These are phyloP conservation scores for Halophytophthora polymorphica DNA, from an alignment of 352 stramenopile genomes.

Conservation along the genomic window DNA sequence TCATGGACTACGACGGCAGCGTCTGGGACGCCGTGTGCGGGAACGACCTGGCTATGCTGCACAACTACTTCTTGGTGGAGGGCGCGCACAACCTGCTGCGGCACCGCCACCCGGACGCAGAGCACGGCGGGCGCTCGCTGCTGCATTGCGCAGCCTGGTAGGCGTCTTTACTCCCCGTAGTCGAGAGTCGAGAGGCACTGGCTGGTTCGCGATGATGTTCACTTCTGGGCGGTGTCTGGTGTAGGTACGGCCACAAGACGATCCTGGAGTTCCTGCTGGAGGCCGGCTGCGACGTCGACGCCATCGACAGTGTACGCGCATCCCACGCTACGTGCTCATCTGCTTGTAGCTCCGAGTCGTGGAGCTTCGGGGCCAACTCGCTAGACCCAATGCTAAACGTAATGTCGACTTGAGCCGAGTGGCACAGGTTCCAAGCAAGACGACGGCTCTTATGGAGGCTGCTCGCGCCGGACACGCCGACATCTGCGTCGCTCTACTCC, in stretches of 20 bases:
- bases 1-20: slow-evolving; percentile 52
- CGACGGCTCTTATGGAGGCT: slow-evolving; percentile 60
- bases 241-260: slow-evolving; percentile 29
- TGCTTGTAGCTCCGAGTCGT: no score
- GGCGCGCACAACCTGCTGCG: slow-evolving; percentile 38
- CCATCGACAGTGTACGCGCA: slow-evolving; percentile 44
- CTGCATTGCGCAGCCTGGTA: slow-evolving; percentile 70
- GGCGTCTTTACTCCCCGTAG: not conserved
- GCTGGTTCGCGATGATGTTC: not conserved
- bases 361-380: no score
- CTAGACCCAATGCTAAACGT: not conserved
- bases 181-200: not conserved
- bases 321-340: not conserved
- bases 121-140: slow-evolving; percentile 56
- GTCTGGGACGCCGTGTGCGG: slow-evolving; percentile 51
- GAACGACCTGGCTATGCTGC: slow-evolving; percentile 49
- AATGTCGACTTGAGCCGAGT: not conserved
- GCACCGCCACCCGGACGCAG: slow-evolving; percentile 33
- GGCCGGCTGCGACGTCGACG: slow-evolving; percentile 44
- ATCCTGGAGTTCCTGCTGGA: slow-evolving; percentile 41
- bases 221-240: not conserved
- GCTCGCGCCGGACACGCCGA: slow-evolving; percentile 44
- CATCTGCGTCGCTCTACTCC: slow-evolving; percentile 49
- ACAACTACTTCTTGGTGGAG: slow-evolving; percentile 65
- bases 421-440: slow-evolving; percentile 36